Base-by-base conservation (phyloP, 805 yeast genomes). In the Candida endomychidarum region DNA sequence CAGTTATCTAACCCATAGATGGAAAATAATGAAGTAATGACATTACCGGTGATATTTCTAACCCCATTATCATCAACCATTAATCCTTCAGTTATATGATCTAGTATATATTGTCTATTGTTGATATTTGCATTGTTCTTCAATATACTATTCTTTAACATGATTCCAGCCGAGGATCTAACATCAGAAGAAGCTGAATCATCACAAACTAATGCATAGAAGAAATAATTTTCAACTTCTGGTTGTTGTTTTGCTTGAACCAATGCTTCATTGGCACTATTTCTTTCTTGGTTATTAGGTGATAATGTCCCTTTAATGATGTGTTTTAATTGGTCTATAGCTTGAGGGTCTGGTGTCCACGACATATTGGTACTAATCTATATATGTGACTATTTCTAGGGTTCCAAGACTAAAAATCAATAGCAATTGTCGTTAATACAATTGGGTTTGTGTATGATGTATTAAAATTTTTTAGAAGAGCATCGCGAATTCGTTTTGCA, bases 11-110 rank as follows among this genome's bases (percentile, higher is more conserved):
- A 69, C 1, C 96, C 95, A 31, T 77, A 72, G 8, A 78, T 69
- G 2, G 84, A 71, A 50, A 89, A 84, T 21, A 93, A 63, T 0
- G 96, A 75, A 2, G 97, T 86, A 38, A 91, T 80, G 36, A 89
- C 96, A 54, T 83, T 89, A 27, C 97, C 96, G 5, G 96, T 83
- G 45, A 91, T 86, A 56, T 86, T 88, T 45, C 96, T 75, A 20
- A 91, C 85, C 49, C 86, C 65, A n/a, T 65, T 58, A 39, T 76
- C 75, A 1, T 63, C 50, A 45, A 75, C 83, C 22, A 75, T 52
- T 31, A 88, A 67, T 2, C 87, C 88, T 70, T 46, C 60, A 52
- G 49, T 68, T 25, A 82, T 67, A 50, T 76, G 72, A 8, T 60
- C 67, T 35, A 67, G 52, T n/a, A 70, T 49, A 47, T 60, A 63